A percentile compares a stretch with the other conserved stretches of the same genome.
Conservation (phyloP, 495 filamentous ascomycete species). For the Lophiotrema nucula region DNA sequence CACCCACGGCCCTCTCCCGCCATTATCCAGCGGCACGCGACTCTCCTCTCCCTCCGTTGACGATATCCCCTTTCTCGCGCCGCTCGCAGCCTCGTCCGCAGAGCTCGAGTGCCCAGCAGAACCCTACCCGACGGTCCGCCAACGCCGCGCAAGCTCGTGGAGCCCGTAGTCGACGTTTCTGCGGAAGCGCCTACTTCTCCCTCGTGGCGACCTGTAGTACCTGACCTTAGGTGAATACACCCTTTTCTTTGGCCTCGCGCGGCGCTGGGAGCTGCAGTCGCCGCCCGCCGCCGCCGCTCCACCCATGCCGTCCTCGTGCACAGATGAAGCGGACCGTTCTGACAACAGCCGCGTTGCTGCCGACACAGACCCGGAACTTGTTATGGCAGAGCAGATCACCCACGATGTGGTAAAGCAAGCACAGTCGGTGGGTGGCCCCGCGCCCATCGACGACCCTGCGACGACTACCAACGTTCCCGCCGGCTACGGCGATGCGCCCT, state of each 20-base stretch:
- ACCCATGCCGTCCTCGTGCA: constrained; percentile 23
- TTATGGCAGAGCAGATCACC: constrained; percentile 77
- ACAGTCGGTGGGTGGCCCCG: constrained; percentile 69
- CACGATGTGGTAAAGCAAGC: constrained; percentile 78
- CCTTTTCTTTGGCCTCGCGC: constrained; percentile 20
- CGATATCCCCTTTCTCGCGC: constrained; percentile 10
- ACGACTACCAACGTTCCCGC: constrained; percentile 58
- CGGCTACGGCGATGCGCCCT: constrained; percentile 56
- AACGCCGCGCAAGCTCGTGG: constrained; percentile 24
- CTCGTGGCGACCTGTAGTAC: constrained; percentile 52
- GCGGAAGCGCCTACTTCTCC: constrained; percentile 48
- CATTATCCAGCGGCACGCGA: constrained; percentile 9
- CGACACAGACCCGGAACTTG: constrained; percentile 60
- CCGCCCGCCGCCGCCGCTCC: constrained; percentile 30
- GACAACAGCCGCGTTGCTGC: constrained; percentile 33
- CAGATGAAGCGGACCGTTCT: constrained; percentile 31
- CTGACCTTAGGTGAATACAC: constrained; percentile 54
- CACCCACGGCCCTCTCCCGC: constrained; percentile 18
- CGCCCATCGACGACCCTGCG: constrained; percentile 72
- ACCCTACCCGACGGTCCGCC: constrained; percentile 16
- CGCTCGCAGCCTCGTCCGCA: constrained; percentile 6
- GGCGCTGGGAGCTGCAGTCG: constrained; percentile 10
- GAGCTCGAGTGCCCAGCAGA: constrained; percentile 5
- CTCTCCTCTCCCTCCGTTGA: constrained; percentile 2
- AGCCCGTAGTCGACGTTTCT: constrained; percentile 34